Conservation (phyloP, 2,329 filamentous ascomycete genomes). For the Aspergillus proliferans region DNA sequence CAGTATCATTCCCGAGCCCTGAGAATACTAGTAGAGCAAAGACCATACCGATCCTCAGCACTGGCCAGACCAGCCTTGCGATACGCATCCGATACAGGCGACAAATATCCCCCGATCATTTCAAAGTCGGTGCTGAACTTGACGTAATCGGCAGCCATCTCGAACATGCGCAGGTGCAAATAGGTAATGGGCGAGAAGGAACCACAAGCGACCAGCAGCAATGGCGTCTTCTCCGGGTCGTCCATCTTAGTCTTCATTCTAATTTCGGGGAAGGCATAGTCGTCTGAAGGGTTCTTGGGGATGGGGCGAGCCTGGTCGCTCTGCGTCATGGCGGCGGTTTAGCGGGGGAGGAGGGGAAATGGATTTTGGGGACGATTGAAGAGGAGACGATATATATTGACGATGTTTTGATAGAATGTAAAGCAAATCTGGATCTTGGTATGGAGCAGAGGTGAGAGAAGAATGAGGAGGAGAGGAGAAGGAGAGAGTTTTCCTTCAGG, state of each 20-base stretch:
- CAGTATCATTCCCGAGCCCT: not conserved
- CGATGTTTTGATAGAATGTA: not conserved
- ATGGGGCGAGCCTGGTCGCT: constrained; percentile 18
- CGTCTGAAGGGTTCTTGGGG: constrained; percentile 22
- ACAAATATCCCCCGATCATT: constrained; percentile 77
- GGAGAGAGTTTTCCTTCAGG: not conserved
- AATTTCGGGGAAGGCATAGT: constrained; percentile 41
- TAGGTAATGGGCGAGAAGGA: constrained; percentile 58
- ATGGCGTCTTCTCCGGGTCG: constrained; percentile 43
- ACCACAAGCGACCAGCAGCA: constrained; percentile 45
- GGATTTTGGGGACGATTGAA: not conserved
- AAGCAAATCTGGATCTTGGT: not conserved
- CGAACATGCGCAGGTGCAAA: constrained; percentile 73
- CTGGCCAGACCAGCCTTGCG: constrained; percentile 74
- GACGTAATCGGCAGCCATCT: constrained; percentile 76
- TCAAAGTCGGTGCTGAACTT: constrained; percentile 72
- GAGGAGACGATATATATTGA: not conserved
- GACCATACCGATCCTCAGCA: constrained; percentile 57
- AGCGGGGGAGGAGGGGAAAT: not conserved
- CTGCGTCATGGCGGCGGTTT: constrained; percentile 23
- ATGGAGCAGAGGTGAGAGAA: not conserved
- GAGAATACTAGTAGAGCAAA: not conserved
- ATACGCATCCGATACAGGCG: constrained; percentile 68
- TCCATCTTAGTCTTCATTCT: constrained; percentile 43
- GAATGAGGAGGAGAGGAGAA: not conserved